phyloP scores from a whole-genome alignment of 2,329 filamentous ascomycete species.

The Bisporella sp. region DNA sequence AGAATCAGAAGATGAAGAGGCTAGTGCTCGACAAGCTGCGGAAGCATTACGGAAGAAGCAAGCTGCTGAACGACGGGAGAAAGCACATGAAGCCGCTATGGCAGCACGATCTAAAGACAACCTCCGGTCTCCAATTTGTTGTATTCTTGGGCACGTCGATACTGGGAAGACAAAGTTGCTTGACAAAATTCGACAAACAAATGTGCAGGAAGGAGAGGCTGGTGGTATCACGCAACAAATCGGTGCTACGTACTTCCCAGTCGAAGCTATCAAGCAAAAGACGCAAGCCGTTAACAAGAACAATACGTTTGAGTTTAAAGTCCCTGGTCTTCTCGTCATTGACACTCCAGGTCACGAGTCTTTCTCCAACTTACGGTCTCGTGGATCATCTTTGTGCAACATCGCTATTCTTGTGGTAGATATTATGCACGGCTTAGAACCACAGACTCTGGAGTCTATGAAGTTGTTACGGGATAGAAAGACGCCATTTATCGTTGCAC shows the following conservation, averaged over 20 bases:
- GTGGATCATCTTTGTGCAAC: conserved; percentile 97
- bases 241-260: conserved; percentile 97
- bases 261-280: conserved; percentile 88
- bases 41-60: conserved; percentile 78
- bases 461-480: conserved; percentile 84
- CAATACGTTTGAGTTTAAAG: conserved; percentile 88
- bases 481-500: conserved; percentile 95
- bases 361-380: conserved; percentile 94
- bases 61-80: conserved; percentile 79
- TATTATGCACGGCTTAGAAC: conserved; percentile 99
- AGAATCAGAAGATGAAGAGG: conserved; percentile 64
- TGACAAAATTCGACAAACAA: conserved; percentile 97
- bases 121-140: conserved; percentile 95
- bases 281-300: conserved; percentile 90
- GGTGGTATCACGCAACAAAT: conserved; percentile 99
- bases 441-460: conserved; percentile 97
- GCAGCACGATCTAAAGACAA: conserved; percentile 90
- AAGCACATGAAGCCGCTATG: conserved; percentile 84
- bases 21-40: conserved; percentile 65
- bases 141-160: conserved; percentile 99
- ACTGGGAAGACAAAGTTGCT: conserved; percentile 99
- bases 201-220: conserved; percentile 97
- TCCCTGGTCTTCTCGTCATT: conserved; percentile 92
- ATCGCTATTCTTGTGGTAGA: conserved; percentile 98
- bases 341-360: conserved; percentile 99